These are phyloP conservation scores for Endogone sp. DNA, from an alignment of 192 early-diverging fungal species.

Conservation along the genomic window DNA sequence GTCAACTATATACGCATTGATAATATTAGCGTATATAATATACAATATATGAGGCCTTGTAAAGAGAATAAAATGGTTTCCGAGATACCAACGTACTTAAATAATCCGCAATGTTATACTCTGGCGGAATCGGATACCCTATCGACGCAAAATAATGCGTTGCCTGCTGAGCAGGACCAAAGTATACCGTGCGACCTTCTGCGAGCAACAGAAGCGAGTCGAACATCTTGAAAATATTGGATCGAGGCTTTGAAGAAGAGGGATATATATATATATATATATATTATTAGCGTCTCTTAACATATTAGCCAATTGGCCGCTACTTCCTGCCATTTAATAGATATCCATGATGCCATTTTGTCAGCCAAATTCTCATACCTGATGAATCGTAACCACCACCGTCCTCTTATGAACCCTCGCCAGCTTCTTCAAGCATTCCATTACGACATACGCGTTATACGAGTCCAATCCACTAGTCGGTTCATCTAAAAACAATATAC, in stretches of 20 bases:
- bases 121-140: conserved; percentile 67
- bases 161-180: conserved; percentile 53
- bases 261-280: too few species aligned
- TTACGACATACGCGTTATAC: conserved; percentile 79
- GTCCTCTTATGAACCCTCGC: conserved; percentile 62
- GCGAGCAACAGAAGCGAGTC: conserved; percentile 61
- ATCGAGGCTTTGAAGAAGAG: conserved; percentile 34
- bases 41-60: conserved; percentile 12
- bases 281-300: background rate
- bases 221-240: conserved; percentile 53
- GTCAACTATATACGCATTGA: conserved; percentile 17
- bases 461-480: conserved; percentile 71
- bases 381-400: conserved; percentile 79
- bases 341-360: background rate
- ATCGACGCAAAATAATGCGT: conserved; percentile 62
- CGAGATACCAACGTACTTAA: conserved; percentile 18
- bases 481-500: conserved; percentile 74
- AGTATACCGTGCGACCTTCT: conserved; percentile 69
- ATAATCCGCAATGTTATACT: conserved; percentile 79
- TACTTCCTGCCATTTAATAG: background rate
- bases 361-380: conserved; percentile 39
- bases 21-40: conserved; percentile 8
- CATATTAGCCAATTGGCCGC: background rate
- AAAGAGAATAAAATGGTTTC: conserved; percentile 10
- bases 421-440: conserved; percentile 64